Evolutionary conservation across 305 asterid species (phyloP).

Genomic region (Fraxinus dipetala): DNA sequence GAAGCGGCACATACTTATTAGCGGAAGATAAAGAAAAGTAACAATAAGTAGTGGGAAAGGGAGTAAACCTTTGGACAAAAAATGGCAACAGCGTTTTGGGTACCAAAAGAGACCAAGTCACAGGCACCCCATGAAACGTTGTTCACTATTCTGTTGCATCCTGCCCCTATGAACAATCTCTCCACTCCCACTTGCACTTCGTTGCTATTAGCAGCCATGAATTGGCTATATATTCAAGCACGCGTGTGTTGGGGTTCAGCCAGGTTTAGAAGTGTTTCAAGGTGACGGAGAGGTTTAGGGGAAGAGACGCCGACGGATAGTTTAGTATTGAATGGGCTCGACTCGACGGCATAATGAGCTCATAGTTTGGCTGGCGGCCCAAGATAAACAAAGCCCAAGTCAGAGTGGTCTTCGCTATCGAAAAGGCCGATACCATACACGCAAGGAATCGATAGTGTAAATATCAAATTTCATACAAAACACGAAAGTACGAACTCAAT

Average conservation of each 20-base stretch:
- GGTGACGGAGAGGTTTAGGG: neutral
- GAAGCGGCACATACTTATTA: neutral
- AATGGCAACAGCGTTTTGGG: constrained; percentile 88
- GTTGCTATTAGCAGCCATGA: constrained; percentile 33
- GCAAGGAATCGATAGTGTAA: neutral
- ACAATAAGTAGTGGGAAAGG: neutral
- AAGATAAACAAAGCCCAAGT: neutral
- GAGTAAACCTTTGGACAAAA: constrained; percentile 71
- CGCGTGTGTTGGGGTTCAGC: neutral
- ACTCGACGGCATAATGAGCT: neutral
- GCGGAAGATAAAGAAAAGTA: neutral
- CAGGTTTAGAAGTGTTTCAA: neutral
- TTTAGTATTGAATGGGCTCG: neutral
- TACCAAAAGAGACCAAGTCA: constrained; percentile 76
- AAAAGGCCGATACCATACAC: neutral
- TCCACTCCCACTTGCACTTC: constrained; percentile 45
- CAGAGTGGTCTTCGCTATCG: neutral
- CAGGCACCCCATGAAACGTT: constrained; percentile 94
- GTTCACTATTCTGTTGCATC: constrained; percentile 84
- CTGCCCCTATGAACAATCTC: constrained; percentile 70
- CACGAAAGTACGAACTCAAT: no score
- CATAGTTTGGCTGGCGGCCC: neutral
- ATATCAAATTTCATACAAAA: no score
- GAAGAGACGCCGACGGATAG: constrained; percentile 2
- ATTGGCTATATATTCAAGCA: neutral